phyloP scores from a whole-genome alignment of 345 rosid genomes.

The Rhodomyrtus tomentosa region DNA sequence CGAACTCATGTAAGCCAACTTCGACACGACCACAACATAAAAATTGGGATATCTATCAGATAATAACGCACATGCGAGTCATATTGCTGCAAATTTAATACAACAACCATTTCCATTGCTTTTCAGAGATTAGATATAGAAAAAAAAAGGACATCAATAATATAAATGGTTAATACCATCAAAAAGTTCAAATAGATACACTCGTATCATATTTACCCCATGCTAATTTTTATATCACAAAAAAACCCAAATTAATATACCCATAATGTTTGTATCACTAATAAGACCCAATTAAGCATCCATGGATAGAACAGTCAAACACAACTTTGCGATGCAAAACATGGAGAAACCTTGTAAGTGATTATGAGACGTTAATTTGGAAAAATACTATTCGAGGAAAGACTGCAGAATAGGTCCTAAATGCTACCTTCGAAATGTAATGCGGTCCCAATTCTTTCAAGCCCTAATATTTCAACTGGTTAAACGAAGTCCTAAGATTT shows the following conservation, averaged over 20 bases:
- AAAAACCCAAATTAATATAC: neutral
- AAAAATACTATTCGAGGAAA: neutral
- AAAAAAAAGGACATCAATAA: neutral
- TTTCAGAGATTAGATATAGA: neutral
- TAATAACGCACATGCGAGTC: neutral
- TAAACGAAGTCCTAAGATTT: neutral
- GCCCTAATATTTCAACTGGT: neutral
- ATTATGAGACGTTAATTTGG: neutral
- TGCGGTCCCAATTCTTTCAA: neutral
- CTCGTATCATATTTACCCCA: neutral
- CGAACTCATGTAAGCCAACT: neutral
- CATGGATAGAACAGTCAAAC: neutral
- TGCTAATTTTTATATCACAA: neutral
- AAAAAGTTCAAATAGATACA: neutral
- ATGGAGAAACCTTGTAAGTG: neutral
- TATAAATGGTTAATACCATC: neutral
- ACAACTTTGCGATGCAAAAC: neutral
- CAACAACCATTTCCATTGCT: neutral
- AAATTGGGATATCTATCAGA: neutral
- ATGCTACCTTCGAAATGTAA: neutral
- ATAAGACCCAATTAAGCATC: neutral
- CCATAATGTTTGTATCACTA: neutral
- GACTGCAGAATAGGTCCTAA: neutral
- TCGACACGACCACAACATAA: neutral
- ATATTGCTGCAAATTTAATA: neutral